Base-by-base conservation (phyloP, 345 rosid genomes). In the Populus deltoides region DNA sequence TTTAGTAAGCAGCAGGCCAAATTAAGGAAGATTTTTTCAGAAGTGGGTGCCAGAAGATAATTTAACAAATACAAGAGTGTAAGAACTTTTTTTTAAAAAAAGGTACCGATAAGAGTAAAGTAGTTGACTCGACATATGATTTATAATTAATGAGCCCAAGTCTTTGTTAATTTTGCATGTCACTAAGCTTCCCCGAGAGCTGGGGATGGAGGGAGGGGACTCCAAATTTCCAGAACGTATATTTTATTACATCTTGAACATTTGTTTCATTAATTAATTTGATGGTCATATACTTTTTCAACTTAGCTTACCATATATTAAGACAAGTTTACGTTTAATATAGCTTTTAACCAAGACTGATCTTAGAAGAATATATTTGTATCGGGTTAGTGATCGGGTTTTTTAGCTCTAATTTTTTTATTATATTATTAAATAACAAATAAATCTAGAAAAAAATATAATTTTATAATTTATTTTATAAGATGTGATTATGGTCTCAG, bases 401-500 rank as follows among this genome's bases (percentile, higher is more conserved):
- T 41, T 41, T 2, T 3, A 41, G 45, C 45, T 9, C 2, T 10
- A 41, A 11, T 41, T 41, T 41, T 38, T 10, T 10, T 41, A 10
- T 41, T 0, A 41, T 10, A 41, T 41, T 41, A 10, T 41, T 41
- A 41, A 41, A 41, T 41, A 41, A 41, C 10, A 41, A 41, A 41
- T 41, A 41, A 41, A 10, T 10, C 3, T 41, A 41, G 13, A 10
- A 41, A 41, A 41, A 41, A 41, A 41, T 0, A 10, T 41, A 2
- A 41, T 1, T 41, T 41, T 12, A 0, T 9, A 41, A 10, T 41
- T 41, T 41, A 41, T 41, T 41, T 41, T 10, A 9, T 10, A 12
- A 8, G 0, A 2, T 1, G 0, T 39, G 8, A 39, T 8, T 1
- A 0, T 10, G 0, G 13, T 41, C 0, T 41, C 0, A 41, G 1